Evolutionary conservation across 2,329 filamentous ascomycete genomes (phyloP).

Genomic region (Microdochium trichocladiopsis): DNA sequence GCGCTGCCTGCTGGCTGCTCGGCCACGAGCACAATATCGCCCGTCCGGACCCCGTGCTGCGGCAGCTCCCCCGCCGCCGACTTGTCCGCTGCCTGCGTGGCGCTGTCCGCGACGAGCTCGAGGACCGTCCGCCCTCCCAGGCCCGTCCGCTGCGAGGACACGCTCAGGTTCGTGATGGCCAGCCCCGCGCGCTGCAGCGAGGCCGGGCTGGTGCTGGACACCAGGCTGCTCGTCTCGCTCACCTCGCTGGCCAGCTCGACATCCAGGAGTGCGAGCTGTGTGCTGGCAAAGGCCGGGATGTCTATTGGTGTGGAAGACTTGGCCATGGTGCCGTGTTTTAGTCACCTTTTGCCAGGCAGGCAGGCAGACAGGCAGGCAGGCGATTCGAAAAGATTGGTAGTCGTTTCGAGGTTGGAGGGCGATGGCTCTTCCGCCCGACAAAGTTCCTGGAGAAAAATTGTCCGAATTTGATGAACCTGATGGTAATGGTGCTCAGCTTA

Average conservation of each 20-base stretch:
- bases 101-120: slow-evolving; percentile 70
- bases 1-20: slow-evolving; percentile 69
- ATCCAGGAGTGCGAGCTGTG: slow-evolving; percentile 64
- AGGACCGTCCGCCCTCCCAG: slow-evolving; percentile 86
- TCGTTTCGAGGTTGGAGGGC: not conserved
- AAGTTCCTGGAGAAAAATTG: too few species aligned
- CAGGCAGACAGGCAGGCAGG: too few species aligned
- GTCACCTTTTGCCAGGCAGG: too few species aligned
- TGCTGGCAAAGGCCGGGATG: slow-evolving; percentile 60
- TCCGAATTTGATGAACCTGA: too few species aligned
- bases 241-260: slow-evolving; percentile 68
- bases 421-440: too few species aligned
- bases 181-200: slow-evolving; percentile 70
- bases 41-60: slow-evolving; percentile 68
- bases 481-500: too few species aligned
- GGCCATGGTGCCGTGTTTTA: slow-evolving; percentile 59
- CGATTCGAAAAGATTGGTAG: too few species aligned
- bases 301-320: slow-evolving; percentile 42
- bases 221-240: slow-evolving; percentile 59
- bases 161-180: slow-evolving; percentile 67
- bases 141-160: slow-evolving; percentile 75
- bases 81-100: slow-evolving; percentile 40
- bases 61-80: slow-evolving; percentile 44
- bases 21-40: slow-evolving; percentile 70
- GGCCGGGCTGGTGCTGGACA: slow-evolving; percentile 60